Base-by-base conservation (phyloP, 495 filamentous ascomycete genomes). In the Massariosphaeria phaeospora region DNA sequence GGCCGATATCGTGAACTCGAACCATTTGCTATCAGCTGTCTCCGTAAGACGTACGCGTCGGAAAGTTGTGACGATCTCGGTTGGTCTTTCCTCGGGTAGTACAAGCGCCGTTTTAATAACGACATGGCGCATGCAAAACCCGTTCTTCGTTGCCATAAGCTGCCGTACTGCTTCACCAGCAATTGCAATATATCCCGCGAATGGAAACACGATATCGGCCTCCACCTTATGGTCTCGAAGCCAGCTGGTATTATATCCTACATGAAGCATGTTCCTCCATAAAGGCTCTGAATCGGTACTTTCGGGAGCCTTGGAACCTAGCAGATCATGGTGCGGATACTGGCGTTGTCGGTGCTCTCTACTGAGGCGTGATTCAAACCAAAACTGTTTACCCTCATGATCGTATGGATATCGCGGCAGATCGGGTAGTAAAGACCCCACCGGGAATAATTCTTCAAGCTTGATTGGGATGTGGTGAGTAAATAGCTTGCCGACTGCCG, bases 151-250 rank as follows among this genome's bases (percentile, higher is more conserved):
- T 3, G 13, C 34, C 24, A 13, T 57, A 1, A 50, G 20, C 34
- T 57, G 53, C 1, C 46, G 23, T 3, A 43, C 9, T 9, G 44
- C 53, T 21, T 57, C 46, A 1, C 21, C 53, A 50, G 34, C 45
- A 20, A 57, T 57, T 9, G 8, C 31, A 5, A 57, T 26, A 36
- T 50, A 57, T 4, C 2, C 54, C 0, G 54, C 25, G 35, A 43
- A 34, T 1, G 54, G 54, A 20, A 57, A 51, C 3, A 57, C 36
- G 2, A 57, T 44, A 18, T 43, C 8, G 20, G 25, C 55, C 15
- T 20, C 17, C 3, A 58, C 36, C 27, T 51, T 52, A 33, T 58
- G 55, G 38, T 58, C 46, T 4, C 8, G 9, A 12, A 58, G 23
- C 55, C 55, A 58, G 5, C 35, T 13, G 8, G 27, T 12, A 15